Base-by-base conservation (phyloP, 164 flowering plant species). In the Taxillus chinensis region DNA sequence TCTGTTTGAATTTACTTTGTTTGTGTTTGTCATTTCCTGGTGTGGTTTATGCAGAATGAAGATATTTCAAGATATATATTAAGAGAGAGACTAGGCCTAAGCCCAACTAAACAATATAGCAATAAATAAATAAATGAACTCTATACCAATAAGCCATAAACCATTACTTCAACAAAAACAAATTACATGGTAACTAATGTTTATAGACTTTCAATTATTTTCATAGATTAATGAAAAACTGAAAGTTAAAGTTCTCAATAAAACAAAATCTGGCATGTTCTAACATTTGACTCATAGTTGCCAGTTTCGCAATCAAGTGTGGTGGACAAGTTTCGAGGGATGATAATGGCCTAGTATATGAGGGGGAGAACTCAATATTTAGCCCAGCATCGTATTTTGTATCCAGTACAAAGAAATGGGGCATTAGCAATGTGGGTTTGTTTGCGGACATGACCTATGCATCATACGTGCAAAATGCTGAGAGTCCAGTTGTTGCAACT, bases 401-500 rank as follows among this genome's bases (percentile, higher is more conserved):
- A 12, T 3, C 59, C 5, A 12, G 14, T 37, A 57, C 41, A 9
- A 7, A 14, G 7, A 57, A 57, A 37, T 57, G 59, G 59, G 59
- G 41, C 7, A 41, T 57, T 57, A 57, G 59, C 43, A 57, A 57
- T 57, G 59, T 57, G 13, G 59, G 59, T 38, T 38, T 57, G 15
- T 57, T 57, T 57, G 59, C 59, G 3, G 59, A 57, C 41, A 57
- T 57, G 59, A 57, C 10, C n/a, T 57, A 57, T 57, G 59, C 59
- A 37, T 57, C 59, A 38, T 57, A 57, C 37, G 59, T 57, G 13
- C 59, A 57, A 57, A 57, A 57, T 37, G 41, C 15, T 3, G 41
- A 37, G 43, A 0, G 41, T 9, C 59, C 5, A 37, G 59, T 57
- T 57, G 43, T 57, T 38, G 59, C 41, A 41, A 57, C 59, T 9